Base-by-base conservation (phyloP, 768 basidiomycete species). In the Lyophyllum shimeji region DNA sequence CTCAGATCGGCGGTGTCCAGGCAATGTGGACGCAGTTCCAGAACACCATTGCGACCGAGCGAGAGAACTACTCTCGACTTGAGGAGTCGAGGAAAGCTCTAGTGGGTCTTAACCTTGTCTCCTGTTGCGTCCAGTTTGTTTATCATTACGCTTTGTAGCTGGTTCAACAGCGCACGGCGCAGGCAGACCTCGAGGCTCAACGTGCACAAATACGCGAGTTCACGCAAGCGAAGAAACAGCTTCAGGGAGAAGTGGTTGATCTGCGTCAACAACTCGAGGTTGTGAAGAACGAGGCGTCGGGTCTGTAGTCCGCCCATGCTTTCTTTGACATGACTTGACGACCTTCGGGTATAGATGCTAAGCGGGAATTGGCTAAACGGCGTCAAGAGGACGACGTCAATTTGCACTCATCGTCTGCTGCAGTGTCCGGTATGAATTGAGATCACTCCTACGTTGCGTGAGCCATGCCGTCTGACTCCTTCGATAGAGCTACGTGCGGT, bases 51-150 rank as follows among this genome's bases (percentile, higher is more conserved):
- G 57, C 74, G 0, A 76, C 80, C 46, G 86, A 89, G 65, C 78
- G 85, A 21, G 81, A 84, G 46, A 85, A 78, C 55, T 87, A 86
- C 58, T 65, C 75, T 40, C 82, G 83, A 23, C 69, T 88, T 13
- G 88, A 89, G 60, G 88, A 87, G 60, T 88, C 87, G 15, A 77
- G 83, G 45, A 86, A 84, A 63, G 86, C 87, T 51, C 67, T 90
- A 61, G 86, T 89, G 68, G 59, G 84, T 69, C 17, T 12, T 23
- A 39, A n/a, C 4, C 7, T 8, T 1, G n/a, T 23, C 34, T 11
- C 7, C 18, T n/a, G 12, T 48, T 34, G 39, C 27, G 42, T 44
- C 57, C 60, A 25, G 8, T 18, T 18, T 50, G 6, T 15, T 18
- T 15, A 31, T 31, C 3, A 27, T 40, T 24, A 34, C 5, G 17